These are phyloP conservation scores for Oryza rufipogon DNA, from an alignment of 176 grass and related monocot species.

Conservation along the genomic window DNA sequence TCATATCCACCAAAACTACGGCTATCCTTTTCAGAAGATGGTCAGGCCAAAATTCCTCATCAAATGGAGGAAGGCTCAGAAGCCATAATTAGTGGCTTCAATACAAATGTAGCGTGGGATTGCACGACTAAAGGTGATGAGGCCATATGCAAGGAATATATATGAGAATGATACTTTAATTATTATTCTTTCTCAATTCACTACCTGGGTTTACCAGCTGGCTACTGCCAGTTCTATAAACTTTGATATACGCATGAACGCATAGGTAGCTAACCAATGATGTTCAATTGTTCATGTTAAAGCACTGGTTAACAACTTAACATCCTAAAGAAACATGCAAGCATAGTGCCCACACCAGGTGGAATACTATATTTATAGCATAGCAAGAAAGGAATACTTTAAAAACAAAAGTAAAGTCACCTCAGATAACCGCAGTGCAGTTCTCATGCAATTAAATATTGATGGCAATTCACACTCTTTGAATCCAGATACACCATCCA, in stretches of 20 bases:
- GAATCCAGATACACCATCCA: conserved; percentile 50
- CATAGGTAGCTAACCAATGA: not conserved
- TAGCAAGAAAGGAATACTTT: conserved; percentile 29
- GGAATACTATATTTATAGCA: conserved; percentile 1
- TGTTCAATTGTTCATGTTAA: no score
- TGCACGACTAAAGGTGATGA: no score
- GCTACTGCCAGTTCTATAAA: not conserved
- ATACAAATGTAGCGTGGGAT: no score
- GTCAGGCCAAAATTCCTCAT: no score
- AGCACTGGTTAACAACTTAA: not conserved
- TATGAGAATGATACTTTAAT: no score
- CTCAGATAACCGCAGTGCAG: conserved; percentile 61
- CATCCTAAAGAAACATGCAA: not conserved
- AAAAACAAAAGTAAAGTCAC: conserved; percentile 23
- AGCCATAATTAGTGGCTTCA: no score
- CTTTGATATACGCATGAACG: not conserved
- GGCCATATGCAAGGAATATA: no score
- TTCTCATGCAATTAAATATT: conserved; percentile 72
- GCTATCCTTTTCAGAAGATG: no score
- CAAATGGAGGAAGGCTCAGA: no score
- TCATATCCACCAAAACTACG: no score
- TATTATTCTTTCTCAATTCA: no score
- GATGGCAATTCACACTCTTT: conserved; percentile 60
- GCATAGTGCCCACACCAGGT: not conserved
- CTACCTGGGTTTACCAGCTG: not conserved